Evolutionary conservation across 2,329 filamentous ascomycete genomes (phyloP).

Genomic region (Paramyrothecium roridum): DNA sequence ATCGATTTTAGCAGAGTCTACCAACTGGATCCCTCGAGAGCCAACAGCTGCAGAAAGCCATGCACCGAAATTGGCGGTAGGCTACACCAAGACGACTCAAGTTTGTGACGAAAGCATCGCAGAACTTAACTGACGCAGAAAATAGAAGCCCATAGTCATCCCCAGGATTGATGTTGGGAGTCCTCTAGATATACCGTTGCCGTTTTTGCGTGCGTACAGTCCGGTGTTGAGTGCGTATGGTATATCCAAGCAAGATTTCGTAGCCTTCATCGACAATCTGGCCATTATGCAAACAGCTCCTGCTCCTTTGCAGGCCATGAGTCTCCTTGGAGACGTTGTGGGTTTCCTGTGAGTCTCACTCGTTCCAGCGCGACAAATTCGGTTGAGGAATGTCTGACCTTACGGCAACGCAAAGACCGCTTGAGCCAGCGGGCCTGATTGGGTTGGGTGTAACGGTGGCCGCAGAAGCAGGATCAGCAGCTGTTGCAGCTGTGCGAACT

Average conservation of each 20-base stretch:
- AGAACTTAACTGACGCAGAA: background rate
- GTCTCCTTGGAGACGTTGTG: background rate
- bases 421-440: background rate
- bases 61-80: background rate
- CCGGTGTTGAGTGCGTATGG: background rate
- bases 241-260: background rate
- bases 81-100: background rate
- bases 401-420: background rate
- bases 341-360: background rate
- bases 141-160: background rate
- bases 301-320: background rate
- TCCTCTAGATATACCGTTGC: background rate
- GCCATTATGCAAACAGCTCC: background rate
- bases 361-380: background rate
- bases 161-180: background rate
- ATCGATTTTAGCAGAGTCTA: too few species aligned
- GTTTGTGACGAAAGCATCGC: background rate
- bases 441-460: background rate
- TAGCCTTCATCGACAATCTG: background rate
- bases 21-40: background rate
- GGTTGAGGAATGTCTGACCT: background rate
- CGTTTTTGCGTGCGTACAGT: background rate
- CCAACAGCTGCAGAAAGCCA: background rate
- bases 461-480: background rate
- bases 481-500: background rate